These are phyloP conservation scores for Moesziomyces antarcticus DNA, from an alignment of 1,284 basidiomycete genomes.

Conservation along the genomic window DNA sequence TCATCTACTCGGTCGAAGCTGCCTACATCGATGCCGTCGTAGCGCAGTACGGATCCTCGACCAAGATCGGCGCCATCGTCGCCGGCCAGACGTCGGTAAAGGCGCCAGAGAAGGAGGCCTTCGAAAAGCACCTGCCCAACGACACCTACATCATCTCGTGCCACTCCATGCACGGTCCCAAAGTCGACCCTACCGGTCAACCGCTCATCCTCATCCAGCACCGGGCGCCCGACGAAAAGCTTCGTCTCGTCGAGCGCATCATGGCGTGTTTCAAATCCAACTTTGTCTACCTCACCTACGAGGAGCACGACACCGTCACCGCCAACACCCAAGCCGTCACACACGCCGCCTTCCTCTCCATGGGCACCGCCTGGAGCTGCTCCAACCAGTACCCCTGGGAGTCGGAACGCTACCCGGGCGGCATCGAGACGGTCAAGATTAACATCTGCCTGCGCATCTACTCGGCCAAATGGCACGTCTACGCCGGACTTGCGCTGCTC, in stretches of 20 bases:
- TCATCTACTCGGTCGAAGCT: slow-evolving; percentile 94
- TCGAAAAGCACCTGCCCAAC: slow-evolving; percentile 85
- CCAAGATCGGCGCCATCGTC: slow-evolving; percentile 90
- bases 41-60: slow-evolving; percentile 88
- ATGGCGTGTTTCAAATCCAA: slow-evolving; percentile 82
- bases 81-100: slow-evolving; percentile 97
- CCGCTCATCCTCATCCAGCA: slow-evolving; percentile 93
- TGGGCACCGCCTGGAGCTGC: slow-evolving; percentile 95
- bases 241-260: slow-evolving; percentile 83
- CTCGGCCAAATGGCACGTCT: slow-evolving; percentile 98
- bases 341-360: slow-evolving; percentile 95
- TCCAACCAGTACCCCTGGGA: slow-evolving; percentile 91
- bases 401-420: slow-evolving; percentile 89
- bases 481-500: slow-evolving; percentile 94
- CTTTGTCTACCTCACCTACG: slow-evolving; percentile 91
- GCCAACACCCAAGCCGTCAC: slow-evolving; percentile 98
- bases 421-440: slow-evolving; percentile 97
- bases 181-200: slow-evolving; percentile 88
- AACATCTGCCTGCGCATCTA: slow-evolving; percentile 92
- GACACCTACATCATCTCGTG: slow-evolving; percentile 91
- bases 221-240: slow-evolving; percentile 79
- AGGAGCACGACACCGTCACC: slow-evolving; percentile 94
- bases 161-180: slow-evolving; percentile 94
- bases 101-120: slow-evolving; percentile 89
- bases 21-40: slow-evolving; percentile 87